Percentiles rank a stretch among this genome's conserved stretches.
These are phyloP conservation scores for Blastocystis sp. DNA, from an alignment of 352 stramenopile species.

Conservation along the genomic window DNA sequence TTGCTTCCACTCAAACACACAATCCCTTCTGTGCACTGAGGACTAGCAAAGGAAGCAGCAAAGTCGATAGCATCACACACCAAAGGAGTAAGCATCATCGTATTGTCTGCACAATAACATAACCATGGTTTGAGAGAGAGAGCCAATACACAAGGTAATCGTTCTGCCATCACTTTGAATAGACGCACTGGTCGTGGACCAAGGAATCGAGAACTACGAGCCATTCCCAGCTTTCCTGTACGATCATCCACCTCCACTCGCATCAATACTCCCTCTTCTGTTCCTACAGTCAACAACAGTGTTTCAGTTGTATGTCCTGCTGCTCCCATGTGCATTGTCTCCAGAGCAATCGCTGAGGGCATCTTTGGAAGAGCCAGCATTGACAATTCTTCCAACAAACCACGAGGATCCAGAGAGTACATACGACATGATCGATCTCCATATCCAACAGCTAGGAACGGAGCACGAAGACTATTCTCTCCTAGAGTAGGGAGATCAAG, in stretches of 20 bases:
- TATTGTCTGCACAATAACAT: constrained; percentile 80
- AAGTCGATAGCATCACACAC: constrained; percentile 88
- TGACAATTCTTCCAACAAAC: constrained; percentile 65
- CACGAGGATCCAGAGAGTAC: constrained; percentile 84
- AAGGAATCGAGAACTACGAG: constrained; percentile 80
- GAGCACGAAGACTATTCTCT: constrained; percentile 81
- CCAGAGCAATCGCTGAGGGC: constrained; percentile 55
- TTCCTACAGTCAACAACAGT: constrained; percentile 72
- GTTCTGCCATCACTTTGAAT: constrained; percentile 76
- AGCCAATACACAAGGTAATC: constrained; percentile 75
- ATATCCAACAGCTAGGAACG: constrained; percentile 88
- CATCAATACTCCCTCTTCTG: constrained; percentile 90
- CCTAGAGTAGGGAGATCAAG: constrained; percentile 90
- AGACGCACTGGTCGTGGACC: constrained; percentile 83
- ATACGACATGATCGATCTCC: constrained; percentile 77
- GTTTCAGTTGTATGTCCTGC: constrained; percentile 5
- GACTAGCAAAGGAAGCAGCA: constrained; percentile 86
- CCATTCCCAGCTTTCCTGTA: constrained; percentile 69
- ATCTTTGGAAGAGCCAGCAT: constrained; percentile 30
- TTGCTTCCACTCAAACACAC: constrained; percentile 86
- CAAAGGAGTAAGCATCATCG: constrained; percentile 83
- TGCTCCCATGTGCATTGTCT: constrained; percentile 54
- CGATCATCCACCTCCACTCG: constrained; percentile 79
- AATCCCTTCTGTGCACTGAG: constrained; percentile 88
- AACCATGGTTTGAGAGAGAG: constrained; percentile 91